Evolutionary conservation across 2,329 filamentous ascomycete genomes (phyloP).

Genomic region (Pestalotiopsis sp.): DNA sequence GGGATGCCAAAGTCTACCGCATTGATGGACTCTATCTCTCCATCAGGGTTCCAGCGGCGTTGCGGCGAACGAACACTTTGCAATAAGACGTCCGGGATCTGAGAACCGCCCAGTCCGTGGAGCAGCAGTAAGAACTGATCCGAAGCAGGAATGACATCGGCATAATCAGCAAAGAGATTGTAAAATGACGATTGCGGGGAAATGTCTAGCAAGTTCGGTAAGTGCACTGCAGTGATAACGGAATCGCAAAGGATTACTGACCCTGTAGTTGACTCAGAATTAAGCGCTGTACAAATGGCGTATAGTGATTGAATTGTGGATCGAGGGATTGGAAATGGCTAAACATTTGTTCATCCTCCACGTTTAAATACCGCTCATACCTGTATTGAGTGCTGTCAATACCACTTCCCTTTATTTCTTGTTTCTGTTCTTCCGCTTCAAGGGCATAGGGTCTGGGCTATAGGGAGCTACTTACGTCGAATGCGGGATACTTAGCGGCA

Average conservation of each 20-base stretch:
- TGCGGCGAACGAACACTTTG: constrained; percentile 22
- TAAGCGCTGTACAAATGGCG: constrained; percentile 25
- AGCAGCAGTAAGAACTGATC: constrained; percentile 30
- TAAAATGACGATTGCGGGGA: constrained; percentile 17
- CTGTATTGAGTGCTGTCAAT: constrained; percentile 18
- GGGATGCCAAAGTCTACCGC: constrained; percentile 28
- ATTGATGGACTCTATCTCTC: constrained; percentile 27
- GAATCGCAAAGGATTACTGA: not conserved
- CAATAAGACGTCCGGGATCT: constrained; percentile 26
- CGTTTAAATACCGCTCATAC: constrained; percentile 36
- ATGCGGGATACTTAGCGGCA: constrained; percentile 32
- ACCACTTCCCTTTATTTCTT: not conserved
- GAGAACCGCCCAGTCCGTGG: constrained; percentile 18
- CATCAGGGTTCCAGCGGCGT: constrained; percentile 24
- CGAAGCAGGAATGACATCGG: constrained; percentile 24
- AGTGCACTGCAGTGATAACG: not conserved
- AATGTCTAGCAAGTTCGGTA: not conserved
- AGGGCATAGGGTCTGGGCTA: not conserved
- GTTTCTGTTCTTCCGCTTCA: not conserved
- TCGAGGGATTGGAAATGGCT: constrained; percentile 27
- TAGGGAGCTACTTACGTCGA: constrained; percentile 31
- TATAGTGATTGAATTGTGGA: constrained; percentile 17
- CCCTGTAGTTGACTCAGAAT: constrained; percentile 16
- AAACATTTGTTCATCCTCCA: constrained; percentile 35
- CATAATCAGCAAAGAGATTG: constrained; percentile 28